Percentiles rank a stretch among this genome's conserved stretches.
Conservation (phyloP, 495 filamentous ascomycete genomes). For the Trichocladium uniseriatum region DNA sequence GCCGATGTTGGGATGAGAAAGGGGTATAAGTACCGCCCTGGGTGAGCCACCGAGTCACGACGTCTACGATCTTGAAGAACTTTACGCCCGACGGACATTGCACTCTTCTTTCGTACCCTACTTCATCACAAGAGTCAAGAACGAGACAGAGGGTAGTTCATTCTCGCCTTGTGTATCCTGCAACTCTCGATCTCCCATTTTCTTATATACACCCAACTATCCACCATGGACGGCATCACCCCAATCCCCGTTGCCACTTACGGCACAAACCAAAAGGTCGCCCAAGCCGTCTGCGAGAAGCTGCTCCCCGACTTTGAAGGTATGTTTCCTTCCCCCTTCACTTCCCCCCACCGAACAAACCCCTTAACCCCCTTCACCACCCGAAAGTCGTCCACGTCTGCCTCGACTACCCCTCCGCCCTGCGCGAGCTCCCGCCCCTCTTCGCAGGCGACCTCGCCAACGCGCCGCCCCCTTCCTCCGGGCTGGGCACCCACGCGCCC, state of each 20-base stretch:
- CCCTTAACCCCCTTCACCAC: neutral
- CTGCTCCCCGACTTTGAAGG: conserved; percentile 25
- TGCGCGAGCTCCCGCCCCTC: conserved; percentile 23
- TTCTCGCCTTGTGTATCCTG: too few species aligned
- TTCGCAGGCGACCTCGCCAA: conserved; percentile 17
- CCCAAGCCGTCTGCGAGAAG: conserved; percentile 22
- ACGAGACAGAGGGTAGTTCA: too few species aligned
- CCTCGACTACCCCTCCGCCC: conserved; percentile 17
- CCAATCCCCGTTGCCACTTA: conserved; percentile 24
- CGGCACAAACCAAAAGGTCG: conserved; percentile 22
- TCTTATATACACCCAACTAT: too few species aligned
- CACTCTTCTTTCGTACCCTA: neutral
- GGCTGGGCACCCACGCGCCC: conserved; percentile 20
- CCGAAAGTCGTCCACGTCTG: conserved; percentile 23
- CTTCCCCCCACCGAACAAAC: neutral
- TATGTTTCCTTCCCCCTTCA: conserved; percentile 1
- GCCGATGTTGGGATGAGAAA: too few species aligned
- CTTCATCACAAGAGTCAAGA: too few species aligned
- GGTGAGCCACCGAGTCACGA: too few species aligned
- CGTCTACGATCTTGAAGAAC: too few species aligned
- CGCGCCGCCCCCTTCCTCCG: conserved; percentile 10
- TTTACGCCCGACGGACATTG: too few species aligned
- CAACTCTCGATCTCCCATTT: too few species aligned
- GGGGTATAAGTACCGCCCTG: too few species aligned
- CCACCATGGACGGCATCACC: conserved; percentile 9